These are phyloP conservation scores for Peterozyma xylosa DNA, from an alignment of 805 yeast species.

Conservation along the genomic window DNA sequence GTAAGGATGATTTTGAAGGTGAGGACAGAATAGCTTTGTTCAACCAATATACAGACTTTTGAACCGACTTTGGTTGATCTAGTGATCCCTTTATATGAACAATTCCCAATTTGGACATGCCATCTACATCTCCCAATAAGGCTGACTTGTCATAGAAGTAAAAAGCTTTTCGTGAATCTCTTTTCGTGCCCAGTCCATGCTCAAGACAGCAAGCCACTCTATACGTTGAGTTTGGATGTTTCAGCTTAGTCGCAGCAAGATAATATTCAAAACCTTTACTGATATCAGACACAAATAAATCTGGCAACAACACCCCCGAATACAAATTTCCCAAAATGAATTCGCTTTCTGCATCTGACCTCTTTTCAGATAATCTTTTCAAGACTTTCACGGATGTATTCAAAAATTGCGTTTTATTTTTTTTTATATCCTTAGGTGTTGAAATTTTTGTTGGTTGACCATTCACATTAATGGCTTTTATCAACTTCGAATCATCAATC, in stretches of 20 bases:
- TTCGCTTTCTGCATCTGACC: constrained; percentile 50
- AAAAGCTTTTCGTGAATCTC: constrained; percentile 38
- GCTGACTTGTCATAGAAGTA: constrained; percentile 56
- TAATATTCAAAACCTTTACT: constrained; percentile 56
- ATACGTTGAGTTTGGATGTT: constrained; percentile 56
- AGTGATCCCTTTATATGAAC: constrained; percentile 43
- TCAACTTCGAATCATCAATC: constrained; percentile 29
- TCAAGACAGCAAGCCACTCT: constrained; percentile 68
- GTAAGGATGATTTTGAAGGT: constrained; percentile 11
- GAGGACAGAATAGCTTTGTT: constrained; percentile 26
- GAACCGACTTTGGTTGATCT: constrained; percentile 28
- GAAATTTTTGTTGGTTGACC: constrained; percentile 33
- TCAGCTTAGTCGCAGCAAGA: constrained; percentile 47
- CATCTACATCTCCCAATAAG: constrained; percentile 48
- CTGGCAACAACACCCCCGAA: constrained; percentile 40
- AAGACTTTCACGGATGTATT: constrained; percentile 52
- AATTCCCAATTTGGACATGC: constrained; percentile 73
- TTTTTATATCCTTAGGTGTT: constrained; percentile 33
- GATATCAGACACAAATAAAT: constrained; percentile 43
- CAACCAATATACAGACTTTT: constrained; percentile 43
- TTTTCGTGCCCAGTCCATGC: constrained; percentile 47
- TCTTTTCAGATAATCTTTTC: constrained; percentile 41
- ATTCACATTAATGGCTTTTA: constrained; percentile 36
- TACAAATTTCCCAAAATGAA: constrained; percentile 56
- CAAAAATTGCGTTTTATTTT: constrained; percentile 48